These are phyloP conservation scores for Aspergillus pseudoterreus DNA, from an alignment of 2,329 filamentous ascomycete species.

Conservation along the genomic window DNA sequence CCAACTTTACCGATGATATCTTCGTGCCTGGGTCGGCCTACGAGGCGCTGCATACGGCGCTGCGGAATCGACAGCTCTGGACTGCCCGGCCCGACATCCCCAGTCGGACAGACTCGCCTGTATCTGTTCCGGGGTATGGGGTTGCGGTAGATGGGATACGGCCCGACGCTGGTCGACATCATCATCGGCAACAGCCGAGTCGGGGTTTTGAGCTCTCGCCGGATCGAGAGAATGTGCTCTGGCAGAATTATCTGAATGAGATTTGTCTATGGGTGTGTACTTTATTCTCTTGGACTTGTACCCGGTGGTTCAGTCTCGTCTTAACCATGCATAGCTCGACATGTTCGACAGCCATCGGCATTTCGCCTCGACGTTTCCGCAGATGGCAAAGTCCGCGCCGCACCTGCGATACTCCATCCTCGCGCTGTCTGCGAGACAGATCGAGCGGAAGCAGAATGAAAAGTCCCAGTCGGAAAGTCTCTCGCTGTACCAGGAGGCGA, in stretches of 20 bases:
- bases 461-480: conserved; percentile 44
- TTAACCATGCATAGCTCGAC: conserved; percentile 38
- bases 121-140: conserved; percentile 9
- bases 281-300: too few relatives aligned
- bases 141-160: background rate
- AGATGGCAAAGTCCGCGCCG: conserved; percentile 43
- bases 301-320: background rate
- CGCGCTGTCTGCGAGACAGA: conserved; percentile 50
- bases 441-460: conserved; percentile 44
- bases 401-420: conserved; percentile 50
- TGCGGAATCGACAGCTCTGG: conserved; percentile 45
- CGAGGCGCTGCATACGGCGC: conserved; percentile 45
- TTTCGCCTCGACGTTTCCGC: conserved; percentile 48
- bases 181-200: conserved; percentile 7
- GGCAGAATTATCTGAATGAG: conserved; percentile 30
- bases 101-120: conserved; percentile 27
- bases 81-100: conserved; percentile 42
- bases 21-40: conserved; percentile 49
- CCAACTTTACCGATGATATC: conserved; percentile 44
- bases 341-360: conserved; percentile 51
- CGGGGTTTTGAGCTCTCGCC: conserved; percentile 24
- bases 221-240: conserved; percentile 28
- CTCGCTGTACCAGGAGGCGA: conserved; percentile 50
- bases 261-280: conserved; percentile 26
- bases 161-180: background rate